phyloP scores from a whole-genome alignment of 331 rosid genomes.

The Malus hybrid region DNA sequence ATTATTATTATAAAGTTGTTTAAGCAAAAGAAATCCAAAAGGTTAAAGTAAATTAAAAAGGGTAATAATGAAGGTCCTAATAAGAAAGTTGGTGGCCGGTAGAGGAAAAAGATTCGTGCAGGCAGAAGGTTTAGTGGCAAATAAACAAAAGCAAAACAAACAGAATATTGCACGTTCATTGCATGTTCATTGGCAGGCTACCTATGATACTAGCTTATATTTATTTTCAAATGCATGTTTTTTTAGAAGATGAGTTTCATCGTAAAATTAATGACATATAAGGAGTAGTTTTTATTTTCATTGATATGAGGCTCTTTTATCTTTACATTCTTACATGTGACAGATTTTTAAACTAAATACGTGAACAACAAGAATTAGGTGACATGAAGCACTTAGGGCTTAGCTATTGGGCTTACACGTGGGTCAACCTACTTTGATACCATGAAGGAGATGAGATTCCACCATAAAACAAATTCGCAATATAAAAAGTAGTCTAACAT shows the following conservation, averaged over 20 bases:
- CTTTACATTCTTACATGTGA: no score
- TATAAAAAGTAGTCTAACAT: accelerated
- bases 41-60: neutral
- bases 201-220: neutral
- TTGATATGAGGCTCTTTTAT: no score
- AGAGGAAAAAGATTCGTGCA: neutral
- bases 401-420: no score
- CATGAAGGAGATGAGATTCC: accelerated
- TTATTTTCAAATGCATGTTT: constrained; percentile 11
- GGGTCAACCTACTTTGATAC: no score
- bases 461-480: no score
- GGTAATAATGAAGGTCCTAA: neutral
- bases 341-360: no score
- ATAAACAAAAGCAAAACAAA: neutral
- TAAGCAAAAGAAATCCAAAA: neutral
- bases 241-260: no score
- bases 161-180: neutral
- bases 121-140: neutral
- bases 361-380: no score
- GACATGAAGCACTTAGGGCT: no score
- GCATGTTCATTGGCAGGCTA: neutral
- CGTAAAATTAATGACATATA: no score
- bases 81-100: neutral
- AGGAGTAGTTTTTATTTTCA: neutral
- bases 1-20: neutral